phyloP scores from a whole-genome alignment of 2,329 filamentous ascomycete species.

The Penicillium brasilianum region DNA sequence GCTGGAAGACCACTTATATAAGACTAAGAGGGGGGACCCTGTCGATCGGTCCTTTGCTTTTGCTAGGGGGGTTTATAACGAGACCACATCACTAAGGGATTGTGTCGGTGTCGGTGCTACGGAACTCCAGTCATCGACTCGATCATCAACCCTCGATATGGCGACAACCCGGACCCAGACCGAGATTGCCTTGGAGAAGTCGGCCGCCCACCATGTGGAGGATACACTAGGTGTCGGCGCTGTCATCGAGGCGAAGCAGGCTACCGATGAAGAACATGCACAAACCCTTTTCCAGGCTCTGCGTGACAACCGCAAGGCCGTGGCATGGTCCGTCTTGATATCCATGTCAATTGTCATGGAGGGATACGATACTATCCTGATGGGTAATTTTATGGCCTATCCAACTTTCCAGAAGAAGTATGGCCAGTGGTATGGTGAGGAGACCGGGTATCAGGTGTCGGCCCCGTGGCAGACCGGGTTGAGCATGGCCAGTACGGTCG shows the following conservation, averaged over 20 bases:
- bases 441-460: constrained; percentile 47
- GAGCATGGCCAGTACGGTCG: constrained; percentile 43
- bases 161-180: constrained; percentile 13
- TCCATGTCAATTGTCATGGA: constrained; percentile 59
- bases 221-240: constrained; percentile 33
- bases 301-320: constrained; percentile 33
- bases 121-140: background rate
- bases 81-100: background rate
- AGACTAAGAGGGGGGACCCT: background rate
- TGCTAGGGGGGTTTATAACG: background rate
- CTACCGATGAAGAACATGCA: constrained; percentile 27
- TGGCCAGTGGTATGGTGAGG: constrained; percentile 22
- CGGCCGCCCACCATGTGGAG: constrained; percentile 35
- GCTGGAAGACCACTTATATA: background rate
- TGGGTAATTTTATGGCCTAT: constrained; percentile 58
- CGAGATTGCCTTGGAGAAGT: constrained; percentile 31
- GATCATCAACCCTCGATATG: constrained; percentile 13
- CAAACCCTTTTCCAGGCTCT: constrained; percentile 27
- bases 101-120: background rate
- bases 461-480: constrained; percentile 67
- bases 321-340: constrained; percentile 46
- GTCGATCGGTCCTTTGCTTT: background rate
- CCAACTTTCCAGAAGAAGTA: constrained; percentile 50
- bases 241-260: constrained; percentile 29
- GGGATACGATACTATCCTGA: constrained; percentile 58